These are phyloP conservation scores for Xylaria cubensis DNA, from an alignment of 495 filamentous ascomycete species.

Conservation along the genomic window DNA sequence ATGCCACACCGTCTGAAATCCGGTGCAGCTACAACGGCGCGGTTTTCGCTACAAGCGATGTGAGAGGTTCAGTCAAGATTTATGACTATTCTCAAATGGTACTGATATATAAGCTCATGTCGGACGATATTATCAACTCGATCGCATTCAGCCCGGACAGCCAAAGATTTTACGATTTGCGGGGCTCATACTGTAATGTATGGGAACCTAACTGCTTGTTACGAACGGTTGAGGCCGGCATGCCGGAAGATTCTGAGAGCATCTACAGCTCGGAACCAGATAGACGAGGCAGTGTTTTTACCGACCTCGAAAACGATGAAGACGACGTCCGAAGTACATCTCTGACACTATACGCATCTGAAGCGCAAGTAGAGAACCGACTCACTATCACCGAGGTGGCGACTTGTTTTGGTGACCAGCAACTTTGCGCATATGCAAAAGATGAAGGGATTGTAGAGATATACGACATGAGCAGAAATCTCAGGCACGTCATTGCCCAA, in stretches of 20 bases:
- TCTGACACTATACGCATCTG: not conserved
- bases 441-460: not conserved
- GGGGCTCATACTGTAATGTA: not conserved
- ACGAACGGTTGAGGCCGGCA: not conserved
- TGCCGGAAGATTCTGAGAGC: not conserved
- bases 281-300: not conserved
- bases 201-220: constrained; percentile 1
- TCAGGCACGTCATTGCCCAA: not conserved
- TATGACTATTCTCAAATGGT: constrained; percentile 1
- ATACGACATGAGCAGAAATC: not conserved
- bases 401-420: not conserved
- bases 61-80: not conserved
- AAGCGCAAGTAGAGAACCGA: not conserved
- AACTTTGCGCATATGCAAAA: not conserved
- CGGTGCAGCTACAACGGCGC: not conserved
- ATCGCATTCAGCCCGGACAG: not conserved
- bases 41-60: not conserved
- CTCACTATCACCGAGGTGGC: not conserved
- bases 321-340: constrained; percentile 3
- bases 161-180: not conserved
- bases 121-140: not conserved
- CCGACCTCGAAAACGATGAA: not conserved
- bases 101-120: not conserved
- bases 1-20: not conserved
- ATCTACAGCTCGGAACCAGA: not conserved